Base-by-base conservation (phyloP, 495 filamentous ascomycete genomes). In the Talaromyces stipitatus region DNA sequence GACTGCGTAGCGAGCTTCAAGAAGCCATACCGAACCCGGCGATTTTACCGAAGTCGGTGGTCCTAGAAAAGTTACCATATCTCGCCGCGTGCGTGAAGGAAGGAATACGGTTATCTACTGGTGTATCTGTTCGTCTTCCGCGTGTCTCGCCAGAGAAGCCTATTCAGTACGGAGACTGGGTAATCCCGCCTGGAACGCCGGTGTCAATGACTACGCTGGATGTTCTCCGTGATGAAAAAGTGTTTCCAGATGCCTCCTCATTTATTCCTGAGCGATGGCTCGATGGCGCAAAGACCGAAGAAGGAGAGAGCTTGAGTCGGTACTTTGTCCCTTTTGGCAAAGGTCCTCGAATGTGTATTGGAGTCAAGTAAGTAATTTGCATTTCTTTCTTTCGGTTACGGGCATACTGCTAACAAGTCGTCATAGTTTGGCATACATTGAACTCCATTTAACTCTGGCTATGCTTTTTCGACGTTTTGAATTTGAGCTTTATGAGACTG, bases 221-320 rank as follows among this genome's bases (percentile, higher is more conserved):
- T 54, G 61, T 71, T 7, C 74, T 74, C 54, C 65, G 63, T 41
- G 63, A 76, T 53, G 59, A 71, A 52, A 57, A 56, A 7, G 36
- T 76, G 24, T 78, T 75, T 50, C 70, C 71, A 0, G 51, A 71
- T 12, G 61, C 72, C 5, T 41, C 66, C 3, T 54, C 59, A 12
- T 76, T 70, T 59, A 50, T 62, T 8, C 77, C 77, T 0, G 66
- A 75, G 16, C 66, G 77, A 14, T 80, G 71, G 71, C 60, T 78
- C 14, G 52, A 65, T 11, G 59, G n/a, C n/a, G 23, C 56, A 12
- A 16, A 45, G 14, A 45, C 38, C 9, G 14, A 16, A 16, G 20
- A 45, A 2, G 38, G 38, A 6, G 20, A 9, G n/a, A 26, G 55
- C 6, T 51, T 65, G 22, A 30, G 45, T 28, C 58, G 46, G 29